phyloP scores from a whole-genome alignment of 805 yeast genomes.

The Ascoidea asiatica region DNA sequence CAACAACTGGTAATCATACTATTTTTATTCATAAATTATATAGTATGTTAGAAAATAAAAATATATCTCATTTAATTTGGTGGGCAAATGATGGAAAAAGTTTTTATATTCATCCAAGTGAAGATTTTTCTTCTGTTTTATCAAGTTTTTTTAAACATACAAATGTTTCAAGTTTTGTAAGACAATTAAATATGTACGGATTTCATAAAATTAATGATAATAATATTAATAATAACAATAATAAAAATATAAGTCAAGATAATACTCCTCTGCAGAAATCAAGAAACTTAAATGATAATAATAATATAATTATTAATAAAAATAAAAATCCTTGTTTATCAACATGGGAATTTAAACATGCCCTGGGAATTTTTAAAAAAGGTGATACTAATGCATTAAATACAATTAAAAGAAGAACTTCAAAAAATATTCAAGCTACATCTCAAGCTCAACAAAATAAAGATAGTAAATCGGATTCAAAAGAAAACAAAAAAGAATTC shows the following conservation, averaged over 20 bases:
- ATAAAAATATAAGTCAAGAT: constrained; percentile 5
- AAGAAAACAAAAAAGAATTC: background rate
- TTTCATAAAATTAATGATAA: constrained; percentile 56
- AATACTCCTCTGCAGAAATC: too few species aligned
- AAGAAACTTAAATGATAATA: background rate
- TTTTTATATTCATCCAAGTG: constrained; percentile 73
- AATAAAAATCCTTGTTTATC: constrained; percentile 9
- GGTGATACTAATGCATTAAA: constrained; percentile 71
- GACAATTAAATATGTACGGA: constrained; percentile 75
- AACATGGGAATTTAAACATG: constrained; percentile 83
- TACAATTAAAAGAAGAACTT: constrained; percentile 66
- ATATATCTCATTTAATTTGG: constrained; percentile 66
- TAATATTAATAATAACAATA: background rate
- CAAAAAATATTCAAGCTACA: constrained; percentile 22
- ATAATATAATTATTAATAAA: background rate
- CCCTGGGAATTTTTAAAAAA: constrained; percentile 61
- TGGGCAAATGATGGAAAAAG: constrained; percentile 67
- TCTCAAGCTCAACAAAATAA: constrained; percentile 1
- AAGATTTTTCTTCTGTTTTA: constrained; percentile 66
- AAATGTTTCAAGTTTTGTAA: constrained; percentile 64
- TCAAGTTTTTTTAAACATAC: constrained; percentile 66
- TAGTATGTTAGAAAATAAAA: constrained; percentile 75
- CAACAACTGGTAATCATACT: constrained; percentile 26
- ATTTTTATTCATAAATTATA: constrained; percentile 83
- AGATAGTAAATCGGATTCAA: background rate